Conservation (phyloP, 805 yeast species). For the Metschnikowia arizonensis region DNA sequence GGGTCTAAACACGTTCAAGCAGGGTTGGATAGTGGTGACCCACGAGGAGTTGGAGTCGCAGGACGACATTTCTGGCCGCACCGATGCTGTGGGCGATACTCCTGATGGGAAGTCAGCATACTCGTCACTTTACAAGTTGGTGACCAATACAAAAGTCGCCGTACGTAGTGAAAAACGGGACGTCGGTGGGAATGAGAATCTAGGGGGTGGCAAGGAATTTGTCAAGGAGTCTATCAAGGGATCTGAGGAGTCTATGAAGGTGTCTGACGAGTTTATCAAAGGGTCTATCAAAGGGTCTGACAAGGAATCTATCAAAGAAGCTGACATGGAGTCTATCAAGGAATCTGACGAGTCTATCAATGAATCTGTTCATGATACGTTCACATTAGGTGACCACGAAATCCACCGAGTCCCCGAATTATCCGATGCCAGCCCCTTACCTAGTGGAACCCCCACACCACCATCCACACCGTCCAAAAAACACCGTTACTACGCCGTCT, state of each 20-base stretch:
- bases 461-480: conserved; percentile 30
- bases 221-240: not conserved
- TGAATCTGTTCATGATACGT: not conserved
- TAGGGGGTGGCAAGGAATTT: not conserved
- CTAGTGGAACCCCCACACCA: not conserved
- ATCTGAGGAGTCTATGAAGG: no score
- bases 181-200: not conserved
- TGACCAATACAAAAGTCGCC: conserved; percentile 28
- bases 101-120: conserved; percentile 52
- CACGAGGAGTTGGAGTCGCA: conserved; percentile 54
- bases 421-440: not conserved
- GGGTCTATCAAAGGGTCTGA: no score
- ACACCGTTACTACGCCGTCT: conserved; percentile 62
- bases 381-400: not conserved
- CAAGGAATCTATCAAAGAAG: no score
- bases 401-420: not conserved
- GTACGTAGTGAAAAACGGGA: not conserved
- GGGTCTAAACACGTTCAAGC: conserved; percentile 60
- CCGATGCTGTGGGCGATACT: conserved; percentile 41
- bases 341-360: no score
- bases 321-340: no score
- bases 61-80: conserved; percentile 45
- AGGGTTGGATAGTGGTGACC: conserved; percentile 85
- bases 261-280: no score
- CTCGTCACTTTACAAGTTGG: conserved; percentile 55